These are phyloP conservation scores for Paramecium octaurelia DNA, from an alignment of 73 alveolate species.

Conservation along the genomic window DNA sequence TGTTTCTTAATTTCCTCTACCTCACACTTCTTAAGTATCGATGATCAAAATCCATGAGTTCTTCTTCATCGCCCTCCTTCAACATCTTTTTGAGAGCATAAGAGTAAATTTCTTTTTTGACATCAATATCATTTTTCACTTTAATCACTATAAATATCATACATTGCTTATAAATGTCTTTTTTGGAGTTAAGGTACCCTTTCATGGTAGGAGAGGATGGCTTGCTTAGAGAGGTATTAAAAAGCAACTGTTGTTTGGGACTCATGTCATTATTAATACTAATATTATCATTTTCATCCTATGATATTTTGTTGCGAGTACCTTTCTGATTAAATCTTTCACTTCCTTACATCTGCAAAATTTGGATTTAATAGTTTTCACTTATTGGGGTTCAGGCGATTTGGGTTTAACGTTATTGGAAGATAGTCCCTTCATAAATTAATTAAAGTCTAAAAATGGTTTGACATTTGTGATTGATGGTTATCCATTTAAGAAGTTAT, in stretches of 20 bases:
- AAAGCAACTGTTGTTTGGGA: not conserved
- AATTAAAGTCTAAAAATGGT: not conserved
- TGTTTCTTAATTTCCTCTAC: not conserved
- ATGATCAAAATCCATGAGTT: conserved; percentile 28
- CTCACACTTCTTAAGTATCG: conserved; percentile 21
- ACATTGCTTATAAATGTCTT: not conserved
- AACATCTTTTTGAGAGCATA: not conserved
- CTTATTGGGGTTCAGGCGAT: not conserved
- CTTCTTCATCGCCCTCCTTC: not conserved
- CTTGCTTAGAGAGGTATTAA: not conserved
- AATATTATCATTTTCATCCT: not conserved
- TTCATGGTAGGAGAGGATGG: not conserved
- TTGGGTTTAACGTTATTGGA: not conserved
- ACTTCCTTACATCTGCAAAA: not conserved
- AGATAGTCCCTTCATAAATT: conserved; percentile 13
- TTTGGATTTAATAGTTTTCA: not conserved
- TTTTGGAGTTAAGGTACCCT: not conserved
- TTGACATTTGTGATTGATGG: not conserved
- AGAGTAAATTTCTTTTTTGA: not conserved
- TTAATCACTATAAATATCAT: not conserved
- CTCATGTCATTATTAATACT: not conserved
- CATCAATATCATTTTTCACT: conserved; percentile 11
- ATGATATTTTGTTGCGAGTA: not conserved
- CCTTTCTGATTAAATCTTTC: not conserved
- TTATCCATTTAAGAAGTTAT: conserved; percentile 20